Base-by-base conservation (phyloP, 2,329 filamentous ascomycete species). In the Monosporascus sp. region DNA sequence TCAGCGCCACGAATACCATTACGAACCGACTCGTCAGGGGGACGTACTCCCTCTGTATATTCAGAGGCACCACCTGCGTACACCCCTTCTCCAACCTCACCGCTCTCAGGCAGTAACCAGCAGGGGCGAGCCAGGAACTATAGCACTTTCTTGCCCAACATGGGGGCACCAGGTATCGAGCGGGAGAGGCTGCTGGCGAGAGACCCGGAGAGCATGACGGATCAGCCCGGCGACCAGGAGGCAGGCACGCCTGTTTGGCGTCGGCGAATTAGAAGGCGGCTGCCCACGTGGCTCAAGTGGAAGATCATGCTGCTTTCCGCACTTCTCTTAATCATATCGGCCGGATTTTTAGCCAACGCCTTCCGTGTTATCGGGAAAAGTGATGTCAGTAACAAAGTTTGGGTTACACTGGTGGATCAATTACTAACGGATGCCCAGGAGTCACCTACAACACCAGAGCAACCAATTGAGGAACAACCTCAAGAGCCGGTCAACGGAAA, bases 21-120 rank as follows among this genome's bases (percentile, higher is more conserved):
- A 57, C 56, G 48, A 52, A 48, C 51, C 47, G 45, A 60, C 41
- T 47, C 57, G 43, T 52, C 55, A 51, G 51, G 50, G 51, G 58
- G 55, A 37, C 55, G 60, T 54, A 61, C 61, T 37, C 56, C 58
- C 37, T 65, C 66, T 22, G 55, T 68, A 63, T 69, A 69, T 63
- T 65, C 67, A 24, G 66, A 70, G 50, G 76, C 77, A 6, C 78
- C 78, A 9, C 78, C 78, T 6, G 78, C 78, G 9, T 81, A 80
- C 62, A 75, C 74, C 2, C 75, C 76, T 7, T 74, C 70, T 15
- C 66, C 62, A 22, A 55, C 52, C 5, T 52, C 60, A 6, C 59
- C 59, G 7, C 50, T 57, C 8, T 52, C 60, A 18, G 50, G 54
- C 31, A 52, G 37, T 27, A 56, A 47, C 48, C 58, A 55, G 27